Base-by-base conservation (phyloP, 2,329 filamentous ascomycete species). In the Bipolaris bicolor region DNA sequence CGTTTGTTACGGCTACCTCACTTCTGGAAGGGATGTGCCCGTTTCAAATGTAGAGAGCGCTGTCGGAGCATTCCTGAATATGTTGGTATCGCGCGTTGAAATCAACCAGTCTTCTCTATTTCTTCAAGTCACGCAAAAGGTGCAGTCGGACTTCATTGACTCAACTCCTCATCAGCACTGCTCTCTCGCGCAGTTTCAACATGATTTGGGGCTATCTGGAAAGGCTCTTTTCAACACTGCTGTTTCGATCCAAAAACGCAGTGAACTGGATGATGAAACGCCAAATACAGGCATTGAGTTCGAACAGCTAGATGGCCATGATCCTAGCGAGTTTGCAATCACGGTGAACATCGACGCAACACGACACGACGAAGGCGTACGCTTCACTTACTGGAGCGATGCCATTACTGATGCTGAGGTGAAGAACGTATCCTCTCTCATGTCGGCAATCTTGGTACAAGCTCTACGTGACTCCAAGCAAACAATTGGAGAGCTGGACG, bases 161-260 rank as follows among this genome's bases (percentile, higher is more conserved):
- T 68, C 66, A 13, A 55, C 72, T 39, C 70, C 71, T 3, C 60
- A 75, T 52, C 72, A 75, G 29, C 71, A 74, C 50, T 72, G 69
- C 56, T 74, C 71, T 7, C 58, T 75, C 15, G 79, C 80, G 10
- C 80, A 82, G 58, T 80, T 82, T 45, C 79, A 82, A 59, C 80
- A 82, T 52, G 76, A 77, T 5, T 61, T 82, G 20, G 67, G 68
- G 7, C 58, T 75, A 16, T 67, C 67, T 29, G 69, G 69, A 11
- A 70, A 69, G 37, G 67, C 79, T 2, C 68, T 83, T 13, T 81
- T 82, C 68, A 82, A 82, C 49, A 81, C 80, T 10, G 79, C 81
- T 68, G 26, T 82, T 70, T 71, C 76, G 0, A 62, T 74, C 3
- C 70, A 73, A 37, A 73, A 72, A 13, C 65, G 66, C 26, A 55